These are phyloP conservation scores for Starmera dryadoides DNA, from an alignment of 805 yeast species.

Conservation along the genomic window DNA sequence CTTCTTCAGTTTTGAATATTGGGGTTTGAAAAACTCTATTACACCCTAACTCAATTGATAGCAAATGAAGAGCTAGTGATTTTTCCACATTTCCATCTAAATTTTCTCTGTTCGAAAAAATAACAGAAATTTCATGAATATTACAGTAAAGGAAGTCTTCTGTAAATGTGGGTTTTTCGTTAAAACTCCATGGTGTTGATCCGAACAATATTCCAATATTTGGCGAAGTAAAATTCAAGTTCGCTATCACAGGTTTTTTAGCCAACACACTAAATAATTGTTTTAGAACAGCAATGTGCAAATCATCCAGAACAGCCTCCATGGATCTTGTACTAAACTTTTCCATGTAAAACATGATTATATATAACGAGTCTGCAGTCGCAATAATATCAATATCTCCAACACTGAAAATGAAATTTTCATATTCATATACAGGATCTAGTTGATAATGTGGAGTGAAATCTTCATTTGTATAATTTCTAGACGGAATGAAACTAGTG, in stretches of 20 bases:
- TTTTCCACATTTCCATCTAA: slow-evolving; percentile 9
- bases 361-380: slow-evolving; percentile 36
- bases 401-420: slow-evolving; percentile 47
- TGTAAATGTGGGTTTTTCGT: slow-evolving; percentile 7
- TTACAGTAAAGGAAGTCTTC: slow-evolving; percentile 1
- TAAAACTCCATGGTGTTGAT: slow-evolving; percentile 16
- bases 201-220: slow-evolving; percentile 32
- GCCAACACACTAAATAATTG: slow-evolving; percentile 29
- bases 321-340: slow-evolving; percentile 31
- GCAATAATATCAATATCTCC: slow-evolving; percentile 40
- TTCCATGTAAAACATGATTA: slow-evolving; percentile 30
- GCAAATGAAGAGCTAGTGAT: slow-evolving; percentile 12
- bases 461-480: slow-evolving; percentile 12
- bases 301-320: slow-evolving; percentile 48
- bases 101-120: slow-evolving; percentile 9
- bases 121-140: slow-evolving; percentile 17
- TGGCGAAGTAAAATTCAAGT: slow-evolving; percentile 43
- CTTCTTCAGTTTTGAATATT: not conserved
- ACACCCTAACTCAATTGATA: not conserved
- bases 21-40: not conserved
- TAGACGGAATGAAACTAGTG: slow-evolving; percentile 5
- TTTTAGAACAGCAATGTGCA: slow-evolving; percentile 54
- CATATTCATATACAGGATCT: slow-evolving; percentile 41
- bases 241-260: slow-evolving; percentile 29
- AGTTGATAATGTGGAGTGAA: slow-evolving; percentile 15